Evolutionary conservation across 2,329 filamentous ascomycete genomes (phyloP), one percentile per base, ranked within the genome.

Genomic region (Penicillium decumbens): DNA sequence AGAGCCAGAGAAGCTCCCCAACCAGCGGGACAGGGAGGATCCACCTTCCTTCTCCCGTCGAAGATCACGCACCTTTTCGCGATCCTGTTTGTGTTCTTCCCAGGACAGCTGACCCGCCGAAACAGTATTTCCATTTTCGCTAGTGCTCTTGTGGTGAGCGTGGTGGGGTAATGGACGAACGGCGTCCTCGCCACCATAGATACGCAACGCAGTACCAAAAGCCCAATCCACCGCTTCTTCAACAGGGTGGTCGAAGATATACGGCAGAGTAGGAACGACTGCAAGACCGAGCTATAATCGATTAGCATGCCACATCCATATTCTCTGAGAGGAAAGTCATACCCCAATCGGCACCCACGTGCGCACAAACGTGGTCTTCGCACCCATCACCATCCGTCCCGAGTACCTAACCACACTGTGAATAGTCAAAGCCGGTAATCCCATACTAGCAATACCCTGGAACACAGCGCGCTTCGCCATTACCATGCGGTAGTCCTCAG

Each of bases 261-360:
- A 84, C 0, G 91, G 92, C 49, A 96, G 70, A 68, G 91, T 87
- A 0, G 91, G 92, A 7, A 96, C 90, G 7, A 89, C 77, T 0
- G 84, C 74, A 29, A 90, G 74, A 62, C 82, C 82, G 46, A 85
- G 75, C 80, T 83, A 57, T 50, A 27, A 13, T 15, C 2, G 49
- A 35, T 68, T 51, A 64, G 59, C 18, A 47, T 32, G 39, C 12
- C 45, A 45, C 32, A 28, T 13, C 27, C 13, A 24, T 7, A 41
- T 29, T 20, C n/a, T 15, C 35, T 41, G 24, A 40, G 27, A 15
- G 20, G 10, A 48, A 18, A 32, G 13, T 74, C 90, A 83, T 61
- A 95, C 80, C 1, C 93, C 93, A 51, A 98, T 95, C 0, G 93
- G 93, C 0, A 81, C 87, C 86, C 88, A 98, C 0, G 89, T 93